Conservation (phyloP, 164 flowering plant species). For the Nelumbo lutea region DNA sequence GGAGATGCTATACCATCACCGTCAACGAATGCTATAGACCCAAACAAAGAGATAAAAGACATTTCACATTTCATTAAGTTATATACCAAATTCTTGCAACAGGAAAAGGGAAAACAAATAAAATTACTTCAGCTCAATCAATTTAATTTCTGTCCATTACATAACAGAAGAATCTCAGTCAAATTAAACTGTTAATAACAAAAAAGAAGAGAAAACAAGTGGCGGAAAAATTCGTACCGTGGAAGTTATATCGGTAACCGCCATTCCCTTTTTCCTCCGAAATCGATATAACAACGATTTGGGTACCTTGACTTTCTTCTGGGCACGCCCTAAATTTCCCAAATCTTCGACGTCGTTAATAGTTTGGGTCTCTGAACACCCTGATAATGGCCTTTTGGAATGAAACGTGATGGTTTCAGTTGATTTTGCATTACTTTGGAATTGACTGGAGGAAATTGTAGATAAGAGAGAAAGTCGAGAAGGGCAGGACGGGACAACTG, state of each 20-base stretch:
- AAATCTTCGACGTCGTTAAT: conserved; percentile 57
- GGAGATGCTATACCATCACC: no score
- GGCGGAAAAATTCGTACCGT: conserved; percentile 39
- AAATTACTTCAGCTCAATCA: not conserved
- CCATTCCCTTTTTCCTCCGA: conserved; percentile 50
- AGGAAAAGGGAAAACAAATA: not conserved
- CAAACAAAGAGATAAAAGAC: no score
- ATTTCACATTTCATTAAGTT: not conserved
- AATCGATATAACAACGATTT: conserved; percentile 51
- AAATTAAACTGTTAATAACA: not conserved
- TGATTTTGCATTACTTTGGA: conserved; percentile 26
- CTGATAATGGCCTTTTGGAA: conserved; percentile 36
- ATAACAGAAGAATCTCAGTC: not conserved
- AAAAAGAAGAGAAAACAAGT: not conserved
- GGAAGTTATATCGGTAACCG: conserved; percentile 69
- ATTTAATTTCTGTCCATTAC: not conserved
- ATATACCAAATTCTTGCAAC: not conserved
- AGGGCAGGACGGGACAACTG: conserved; percentile 8
- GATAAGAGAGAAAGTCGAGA: conserved; percentile 13
- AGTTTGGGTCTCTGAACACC: conserved; percentile 3
- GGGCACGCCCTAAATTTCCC: conserved; percentile 19
- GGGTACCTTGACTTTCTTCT: conserved; percentile 29
- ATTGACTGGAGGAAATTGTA: conserved; percentile 2
- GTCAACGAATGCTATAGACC: no score
- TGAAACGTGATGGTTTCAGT: conserved; percentile 29